These are phyloP conservation scores for Grifola frondosa DNA, from an alignment of 1,284 basidiomycete genomes.

Conservation along the genomic window DNA sequence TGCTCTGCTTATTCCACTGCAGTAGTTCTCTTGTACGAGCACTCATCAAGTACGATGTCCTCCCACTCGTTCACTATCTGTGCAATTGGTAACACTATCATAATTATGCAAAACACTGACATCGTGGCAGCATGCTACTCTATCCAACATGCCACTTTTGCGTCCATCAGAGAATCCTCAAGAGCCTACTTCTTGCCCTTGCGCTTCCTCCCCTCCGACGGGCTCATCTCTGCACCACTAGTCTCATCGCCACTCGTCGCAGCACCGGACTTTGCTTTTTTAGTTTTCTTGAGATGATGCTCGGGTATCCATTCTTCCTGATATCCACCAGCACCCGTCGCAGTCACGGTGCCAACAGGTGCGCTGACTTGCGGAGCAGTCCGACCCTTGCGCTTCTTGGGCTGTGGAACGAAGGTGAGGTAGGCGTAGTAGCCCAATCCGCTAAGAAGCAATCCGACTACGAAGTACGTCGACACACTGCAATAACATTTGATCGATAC, in stretches of 20 bases:
- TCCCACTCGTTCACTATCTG: background rate
- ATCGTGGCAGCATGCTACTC: too few species aligned
- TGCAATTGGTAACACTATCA: background rate
- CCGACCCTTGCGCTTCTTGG: slow-evolving; percentile 47
- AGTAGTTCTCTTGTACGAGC: too few species aligned
- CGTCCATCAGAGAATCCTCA: slow-evolving; percentile 4
- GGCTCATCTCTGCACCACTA: slow-evolving; percentile 59
- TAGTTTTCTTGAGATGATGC: slow-evolving; percentile 76
- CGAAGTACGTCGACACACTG: slow-evolving; percentile 76
- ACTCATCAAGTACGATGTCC: too few species aligned
- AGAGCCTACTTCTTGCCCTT: slow-evolving; percentile 55
- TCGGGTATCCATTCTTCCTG: slow-evolving; percentile 93
- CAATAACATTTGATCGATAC: too few species aligned
- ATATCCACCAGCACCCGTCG: slow-evolving; percentile 72
- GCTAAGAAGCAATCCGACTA: slow-evolving; percentile 65
- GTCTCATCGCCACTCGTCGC: slow-evolving; percentile 67
- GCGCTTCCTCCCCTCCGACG: slow-evolving; percentile 55
- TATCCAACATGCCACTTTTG: slow-evolving; percentile 14
- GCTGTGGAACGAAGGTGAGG: slow-evolving; percentile 61
- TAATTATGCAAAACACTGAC: too few species aligned
- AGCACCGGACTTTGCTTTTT: slow-evolving; percentile 48
- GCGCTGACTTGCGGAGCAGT: slow-evolving; percentile 43
- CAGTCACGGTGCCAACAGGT: slow-evolving; percentile 61
- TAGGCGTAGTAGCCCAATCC: slow-evolving; percentile 71
- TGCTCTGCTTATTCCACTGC: too few species aligned